phyloP scores from a whole-genome alignment of 2,329 filamentous ascomycete species.

The Alternaria sp. region DNA sequence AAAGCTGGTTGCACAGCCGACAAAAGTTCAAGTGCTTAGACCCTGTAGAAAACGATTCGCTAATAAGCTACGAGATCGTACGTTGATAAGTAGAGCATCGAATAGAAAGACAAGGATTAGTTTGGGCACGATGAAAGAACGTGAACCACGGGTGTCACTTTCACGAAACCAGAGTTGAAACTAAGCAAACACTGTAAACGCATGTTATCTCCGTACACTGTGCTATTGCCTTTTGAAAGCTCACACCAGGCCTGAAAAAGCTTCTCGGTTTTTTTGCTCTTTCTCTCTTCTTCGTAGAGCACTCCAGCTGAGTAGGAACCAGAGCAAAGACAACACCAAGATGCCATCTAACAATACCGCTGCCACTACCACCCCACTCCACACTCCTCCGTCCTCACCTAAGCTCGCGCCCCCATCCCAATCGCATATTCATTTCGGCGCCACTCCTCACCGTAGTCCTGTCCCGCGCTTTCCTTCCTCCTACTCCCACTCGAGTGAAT shows the following conservation, averaged over 20 bases:
- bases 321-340: background rate
- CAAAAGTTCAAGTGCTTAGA: background rate
- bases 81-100: background rate
- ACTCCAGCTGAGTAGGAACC: background rate
- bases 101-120: background rate
- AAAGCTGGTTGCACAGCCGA: background rate
- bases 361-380: background rate
- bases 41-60: background rate
- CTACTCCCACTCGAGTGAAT: background rate
- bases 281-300: background rate
- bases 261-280: background rate
- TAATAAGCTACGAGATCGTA: background rate
- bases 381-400: background rate
- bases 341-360: background rate
- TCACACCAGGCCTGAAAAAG: background rate
- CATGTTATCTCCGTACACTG: background rate
- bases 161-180: background rate
- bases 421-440: conserved; percentile 2
- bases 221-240: background rate
- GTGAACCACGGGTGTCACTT: background rate
- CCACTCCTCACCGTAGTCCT: background rate
- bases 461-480: conserved; percentile 2
- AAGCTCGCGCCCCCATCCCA: background rate
- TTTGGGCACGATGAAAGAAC: background rate
- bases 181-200: background rate